Base-by-base conservation (phyloP, 2,329 filamentous ascomycete genomes). In the Xylariaceae sp. region DNA sequence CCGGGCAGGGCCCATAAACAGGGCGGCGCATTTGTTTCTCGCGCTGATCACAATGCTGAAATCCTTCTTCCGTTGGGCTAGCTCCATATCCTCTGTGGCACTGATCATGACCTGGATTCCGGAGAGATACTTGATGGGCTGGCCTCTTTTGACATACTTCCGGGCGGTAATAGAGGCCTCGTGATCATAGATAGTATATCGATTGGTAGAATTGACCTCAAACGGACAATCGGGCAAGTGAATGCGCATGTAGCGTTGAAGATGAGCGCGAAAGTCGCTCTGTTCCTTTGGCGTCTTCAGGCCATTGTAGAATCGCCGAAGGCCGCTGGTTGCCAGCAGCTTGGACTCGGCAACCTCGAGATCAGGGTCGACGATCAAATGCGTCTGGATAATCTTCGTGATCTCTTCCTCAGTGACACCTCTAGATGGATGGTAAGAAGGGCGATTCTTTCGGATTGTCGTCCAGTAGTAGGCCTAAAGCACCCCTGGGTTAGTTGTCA, bases 41-140 rank as follows among this genome's bases (percentile, higher is more conserved):
- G 91, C 93, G 63, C 92, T 96, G 70, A 97, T 89, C 37, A 99
- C 92, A 64, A 99, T 92, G 73, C 92, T 97, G 73, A 99, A 99
- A 72, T 99, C 94, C 70, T 93, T 92, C 71, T 94, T 89, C 61
- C 86, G 88, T 64, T 87, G 75, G 30, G 91, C 88, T 59, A 97
- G 83, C 58, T 89, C 86, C 62, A 86, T 82, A 72, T 97, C 94
- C 73, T 99, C 93, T 72, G 96, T 89, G 37, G 89, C 87, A 0
- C 92, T 96, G 77, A 99, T 94, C 45, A 89, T 84, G 23, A 99
- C 93, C 70, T 97, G 89, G 10, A 95, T 94, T 1, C 94, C 94
- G 6, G 86, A 88, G 6, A 99, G 81, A 71, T 96, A 96, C 74
- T 92, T 96, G 76, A 99, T 87, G 45, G 88, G 84, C 71, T 97